A percentile compares a stretch with the other conserved stretches of the same genome.
Evolutionary conservation across 345 rosid species (phyloP).

Genomic region (Rhizophora mangle): DNA sequence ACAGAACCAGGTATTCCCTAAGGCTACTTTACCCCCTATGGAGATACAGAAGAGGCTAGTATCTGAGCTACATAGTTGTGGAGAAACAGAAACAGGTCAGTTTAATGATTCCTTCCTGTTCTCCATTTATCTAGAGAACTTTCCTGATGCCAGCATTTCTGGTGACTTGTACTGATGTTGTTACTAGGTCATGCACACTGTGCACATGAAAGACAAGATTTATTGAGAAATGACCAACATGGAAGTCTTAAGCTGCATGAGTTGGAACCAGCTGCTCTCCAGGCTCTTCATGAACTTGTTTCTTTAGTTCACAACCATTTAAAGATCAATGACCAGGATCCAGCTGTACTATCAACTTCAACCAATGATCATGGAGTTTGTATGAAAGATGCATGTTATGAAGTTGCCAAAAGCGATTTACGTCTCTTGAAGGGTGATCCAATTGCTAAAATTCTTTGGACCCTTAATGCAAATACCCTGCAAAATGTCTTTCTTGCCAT

Average conservation of each 20-base stretch:
- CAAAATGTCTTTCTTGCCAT: conserved; percentile 59
- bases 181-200: conserved; percentile 33
- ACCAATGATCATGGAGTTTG: conserved; percentile 28
- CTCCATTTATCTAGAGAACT: conserved; percentile 6
- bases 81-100: conserved; percentile 38
- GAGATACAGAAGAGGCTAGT: conserved; percentile 26
- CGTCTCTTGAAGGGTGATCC: conserved; percentile 62
- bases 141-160: conserved; percentile 10
- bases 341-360: conserved; percentile 28
- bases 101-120: background rate
- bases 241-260: conserved; percentile 37
- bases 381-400: conserved; percentile 24
- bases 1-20: conserved; percentile 40
- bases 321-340: conserved; percentile 41
- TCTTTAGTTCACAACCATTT: conserved; percentile 69
- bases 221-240: conserved; percentile 27
- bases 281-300: conserved; percentile 67
- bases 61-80: conserved; percentile 16
- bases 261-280: conserved; percentile 45
- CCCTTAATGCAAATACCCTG: conserved; percentile 48
- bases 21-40: conserved; percentile 23
- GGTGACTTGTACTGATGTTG: conserved; percentile 13
- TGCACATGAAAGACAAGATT: conserved; percentile 27
- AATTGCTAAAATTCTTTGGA: conserved; percentile 67
- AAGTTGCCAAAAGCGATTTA: conserved; percentile 19